phyloP scores from a whole-genome alignment of 176 grass and related monocot genomes.

The Lolium perenne region DNA sequence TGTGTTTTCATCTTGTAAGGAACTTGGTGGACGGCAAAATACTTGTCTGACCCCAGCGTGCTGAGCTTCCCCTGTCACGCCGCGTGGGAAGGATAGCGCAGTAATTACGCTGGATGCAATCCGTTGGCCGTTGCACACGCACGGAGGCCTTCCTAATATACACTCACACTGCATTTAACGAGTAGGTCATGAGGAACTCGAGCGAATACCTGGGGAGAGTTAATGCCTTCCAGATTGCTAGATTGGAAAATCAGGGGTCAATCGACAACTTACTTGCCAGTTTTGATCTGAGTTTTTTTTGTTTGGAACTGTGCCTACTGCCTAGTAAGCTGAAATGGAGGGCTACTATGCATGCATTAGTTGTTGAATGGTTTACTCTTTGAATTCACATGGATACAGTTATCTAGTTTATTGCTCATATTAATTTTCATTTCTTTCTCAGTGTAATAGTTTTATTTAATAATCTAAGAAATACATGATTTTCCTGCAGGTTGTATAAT shows the following conservation, averaged over 20 bases:
- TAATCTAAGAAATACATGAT: background rate
- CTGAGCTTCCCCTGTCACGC: background rate
- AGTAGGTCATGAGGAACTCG: background rate
- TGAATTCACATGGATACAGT: background rate
- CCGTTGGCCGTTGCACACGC: background rate
- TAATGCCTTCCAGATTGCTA: background rate
- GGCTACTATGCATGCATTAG: background rate
- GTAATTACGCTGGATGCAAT: background rate
- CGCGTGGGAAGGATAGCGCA: background rate
- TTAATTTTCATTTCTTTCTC: background rate
- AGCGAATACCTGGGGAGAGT: background rate
- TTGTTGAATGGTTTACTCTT: background rate
- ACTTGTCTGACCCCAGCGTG: background rate
- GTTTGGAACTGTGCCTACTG: background rate
- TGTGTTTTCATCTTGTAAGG: background rate
- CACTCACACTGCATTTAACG: background rate
- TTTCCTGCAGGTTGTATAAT: constrained; percentile 43
- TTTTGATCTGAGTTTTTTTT: background rate
- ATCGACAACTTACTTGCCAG: background rate
- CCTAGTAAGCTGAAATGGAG: background rate
- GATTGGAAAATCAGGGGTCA: background rate
- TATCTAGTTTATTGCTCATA: background rate
- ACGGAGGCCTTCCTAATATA: background rate
- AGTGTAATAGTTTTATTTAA: background rate
- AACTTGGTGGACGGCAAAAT: background rate